These are phyloP conservation scores for Saccharum officinarum DNA, from an alignment of 176 grass and related monocot species.

Conservation along the genomic window DNA sequence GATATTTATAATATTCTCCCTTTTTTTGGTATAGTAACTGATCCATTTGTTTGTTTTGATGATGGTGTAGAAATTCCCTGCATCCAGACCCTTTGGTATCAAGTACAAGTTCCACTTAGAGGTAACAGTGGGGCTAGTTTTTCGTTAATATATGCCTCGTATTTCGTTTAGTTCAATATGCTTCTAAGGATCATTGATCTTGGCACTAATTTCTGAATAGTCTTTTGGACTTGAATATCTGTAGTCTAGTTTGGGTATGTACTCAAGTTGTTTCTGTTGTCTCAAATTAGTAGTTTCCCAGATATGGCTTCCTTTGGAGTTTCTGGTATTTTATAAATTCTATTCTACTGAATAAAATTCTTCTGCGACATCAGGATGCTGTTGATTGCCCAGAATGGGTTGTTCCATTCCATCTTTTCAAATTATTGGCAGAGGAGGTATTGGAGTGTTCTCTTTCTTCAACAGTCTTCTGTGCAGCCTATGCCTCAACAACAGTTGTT, in stretches of 20 bases:
- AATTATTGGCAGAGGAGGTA: conserved; percentile 94
- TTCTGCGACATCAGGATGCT: conserved; percentile 60
- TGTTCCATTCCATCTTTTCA: conserved; percentile 95
- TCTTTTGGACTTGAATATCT: conserved; percentile 18
- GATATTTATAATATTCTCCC: background rate
- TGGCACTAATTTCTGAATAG: background rate
- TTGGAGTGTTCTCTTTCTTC: background rate
- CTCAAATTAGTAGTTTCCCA: background rate
- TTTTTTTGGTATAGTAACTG: conserved; percentile 29
- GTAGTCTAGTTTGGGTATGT: conserved; percentile 6
- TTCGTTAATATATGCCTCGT: background rate
- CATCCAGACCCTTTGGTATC: conserved; percentile 89
- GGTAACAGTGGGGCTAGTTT: conserved; percentile 43
- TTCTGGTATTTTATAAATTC: background rate
- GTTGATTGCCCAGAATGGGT: conserved; percentile 99
- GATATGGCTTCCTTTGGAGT: too few relatives aligned
- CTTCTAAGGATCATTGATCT: background rate
- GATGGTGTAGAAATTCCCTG: conserved; percentile 72
- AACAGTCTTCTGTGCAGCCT: conserved; percentile 2
- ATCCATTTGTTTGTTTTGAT: conserved; percentile 11
- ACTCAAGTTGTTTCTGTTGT: background rate
- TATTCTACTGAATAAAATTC: background rate
- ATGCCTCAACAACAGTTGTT: conserved; percentile 19
- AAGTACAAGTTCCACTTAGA: conserved; percentile 98
- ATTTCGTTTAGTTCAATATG: conserved; percentile 8